Percentiles rank a stretch among this genome's conserved stretches.
Conservation (phyloP, 75 land plant genomes). For the Cryptomeria japonica region DNA sequence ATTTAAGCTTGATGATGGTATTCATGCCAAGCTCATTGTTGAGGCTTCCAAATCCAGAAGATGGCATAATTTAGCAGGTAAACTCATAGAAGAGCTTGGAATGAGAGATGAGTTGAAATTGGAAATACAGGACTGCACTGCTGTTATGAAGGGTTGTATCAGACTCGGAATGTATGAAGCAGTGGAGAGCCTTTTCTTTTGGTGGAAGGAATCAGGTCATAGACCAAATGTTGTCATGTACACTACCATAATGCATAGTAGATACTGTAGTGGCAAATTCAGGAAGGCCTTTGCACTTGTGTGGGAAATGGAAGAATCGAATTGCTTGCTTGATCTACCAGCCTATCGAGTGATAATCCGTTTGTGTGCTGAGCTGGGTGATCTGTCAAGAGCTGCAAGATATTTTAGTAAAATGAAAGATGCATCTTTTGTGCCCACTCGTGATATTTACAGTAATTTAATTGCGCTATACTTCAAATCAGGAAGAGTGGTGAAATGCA, state of each 20-base stretch:
- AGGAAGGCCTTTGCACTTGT: conserved; percentile 62
- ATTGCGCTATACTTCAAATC: conserved; percentile 36
- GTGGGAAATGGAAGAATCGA: conserved; percentile 75
- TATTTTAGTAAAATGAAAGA: conserved; percentile 70
- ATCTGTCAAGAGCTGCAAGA: conserved; percentile 50
- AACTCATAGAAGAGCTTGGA: conserved; percentile 48
- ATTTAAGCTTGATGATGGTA: conserved; percentile 35
- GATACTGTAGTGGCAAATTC: conserved; percentile 50
- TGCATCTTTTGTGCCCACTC: conserved; percentile 63
- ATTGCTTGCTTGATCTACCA: conserved; percentile 58
- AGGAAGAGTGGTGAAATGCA: conserved; percentile 60
- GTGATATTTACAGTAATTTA: conserved; percentile 59
- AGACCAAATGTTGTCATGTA: conserved; percentile 72
- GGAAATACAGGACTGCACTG: conserved; percentile 57
- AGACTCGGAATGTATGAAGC: conserved; percentile 52
- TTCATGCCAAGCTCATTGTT: conserved; percentile 62
- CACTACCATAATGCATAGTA: conserved; percentile 62
- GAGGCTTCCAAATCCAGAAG: conserved; percentile 50
- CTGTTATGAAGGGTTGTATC: conserved; percentile 67
- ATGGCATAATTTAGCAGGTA: conserved; percentile 28
- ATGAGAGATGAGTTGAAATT: conserved; percentile 46
- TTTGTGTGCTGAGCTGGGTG: conserved; percentile 58
- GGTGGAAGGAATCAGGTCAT: conserved; percentile 39
- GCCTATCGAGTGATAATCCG: conserved; percentile 69
- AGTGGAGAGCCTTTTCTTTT: conserved; percentile 61